Percentiles rank a stretch among this genome's conserved stretches.
phyloP scores from a whole-genome alignment of 768 basidiomycete species.

The Agrocybe chaxingu region DNA sequence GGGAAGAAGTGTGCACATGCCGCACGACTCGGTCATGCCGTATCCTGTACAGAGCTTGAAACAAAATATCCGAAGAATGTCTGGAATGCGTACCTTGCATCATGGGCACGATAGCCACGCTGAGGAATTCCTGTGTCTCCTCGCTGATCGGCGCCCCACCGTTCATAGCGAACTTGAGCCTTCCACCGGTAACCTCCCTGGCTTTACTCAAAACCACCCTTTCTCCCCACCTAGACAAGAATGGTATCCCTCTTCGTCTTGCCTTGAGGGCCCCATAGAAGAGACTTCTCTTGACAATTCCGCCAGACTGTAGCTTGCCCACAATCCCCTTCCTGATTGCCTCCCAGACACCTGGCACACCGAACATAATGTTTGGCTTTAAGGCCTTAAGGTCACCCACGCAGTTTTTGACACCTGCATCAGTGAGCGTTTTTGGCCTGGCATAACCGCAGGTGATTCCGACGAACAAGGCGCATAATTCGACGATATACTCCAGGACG shows the following conservation, averaged over 20 bases:
- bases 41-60: constrained; percentile 50
- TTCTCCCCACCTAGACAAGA: constrained; percentile 60
- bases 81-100: constrained; percentile 57
- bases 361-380: constrained; percentile 77
- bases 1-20: constrained; percentile 77
- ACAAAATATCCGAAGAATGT: not conserved
- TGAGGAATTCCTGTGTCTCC: constrained; percentile 84
- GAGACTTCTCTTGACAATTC: constrained; percentile 55
- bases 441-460: constrained; percentile 80
- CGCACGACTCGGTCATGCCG: constrained; percentile 86
- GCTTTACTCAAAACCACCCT: constrained; percentile 65
- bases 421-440: constrained; percentile 84
- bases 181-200: constrained; percentile 72
- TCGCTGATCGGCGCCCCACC: constrained; percentile 77
- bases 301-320: constrained; percentile 60
- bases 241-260: constrained; percentile 62
- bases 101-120: constrained; percentile 63
- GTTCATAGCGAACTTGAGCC: constrained; percentile 64
- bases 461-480: constrained; percentile 60
- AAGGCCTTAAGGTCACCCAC: constrained; percentile 76
- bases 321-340: constrained; percentile 88
- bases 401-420: constrained; percentile 68
- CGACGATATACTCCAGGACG: constrained; percentile 87
- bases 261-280: constrained; percentile 69
- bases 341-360: constrained; percentile 91